Evolutionary conservation across 2,329 filamentous ascomycete species (phyloP), one percentile per base, ranked within the genome.

Genomic region (Colletotrichum cordylinicola): DNA sequence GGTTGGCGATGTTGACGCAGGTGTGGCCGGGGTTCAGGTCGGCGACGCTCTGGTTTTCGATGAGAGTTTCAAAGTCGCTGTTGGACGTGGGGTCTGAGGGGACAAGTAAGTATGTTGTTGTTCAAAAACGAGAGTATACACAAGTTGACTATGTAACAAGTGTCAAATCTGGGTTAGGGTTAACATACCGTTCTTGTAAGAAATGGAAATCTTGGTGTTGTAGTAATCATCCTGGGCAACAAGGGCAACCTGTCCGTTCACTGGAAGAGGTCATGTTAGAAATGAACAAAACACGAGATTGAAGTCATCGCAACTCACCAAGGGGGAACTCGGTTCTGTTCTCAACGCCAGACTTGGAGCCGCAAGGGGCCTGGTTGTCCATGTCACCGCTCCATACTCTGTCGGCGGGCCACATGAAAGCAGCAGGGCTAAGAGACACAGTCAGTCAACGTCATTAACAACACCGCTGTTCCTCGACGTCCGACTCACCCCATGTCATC

Each of bases 321-420:
- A 91, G 79, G 39, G 90, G 90, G 74, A 91, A 91, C 4, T 86
- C 80, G 2, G 89, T 90, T 71, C 90, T 83, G 70, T 88, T 88
- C 2, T 79, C 81, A 13, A 86, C 84, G 3, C 85, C 84, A 29
- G 83, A 82, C 24, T 81, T 81, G 35, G 88, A 90, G 69, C 90
- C 90, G 78, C 90, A 91, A 0, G 90, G 90, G 3, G 86, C 84
- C 15, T 81, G 87, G 79, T 91, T 91, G 79, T 91, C 90, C 60
- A 86, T 82, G 27, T 84, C 83, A 37, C 84, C 87, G 58, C 83
- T 84, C 89, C 89, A 92, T 62, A 82, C 81, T 39, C 90, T 85
- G 79, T 91, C 88, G 13, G 84, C 80, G 4, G 90, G 90, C 90
- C 90, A 91, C 79, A 91, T 82, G 79, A 91, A 90, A 10, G 86